phyloP scores from a whole-genome alignment of 306 rosid species.

The Vigna radiata region DNA sequence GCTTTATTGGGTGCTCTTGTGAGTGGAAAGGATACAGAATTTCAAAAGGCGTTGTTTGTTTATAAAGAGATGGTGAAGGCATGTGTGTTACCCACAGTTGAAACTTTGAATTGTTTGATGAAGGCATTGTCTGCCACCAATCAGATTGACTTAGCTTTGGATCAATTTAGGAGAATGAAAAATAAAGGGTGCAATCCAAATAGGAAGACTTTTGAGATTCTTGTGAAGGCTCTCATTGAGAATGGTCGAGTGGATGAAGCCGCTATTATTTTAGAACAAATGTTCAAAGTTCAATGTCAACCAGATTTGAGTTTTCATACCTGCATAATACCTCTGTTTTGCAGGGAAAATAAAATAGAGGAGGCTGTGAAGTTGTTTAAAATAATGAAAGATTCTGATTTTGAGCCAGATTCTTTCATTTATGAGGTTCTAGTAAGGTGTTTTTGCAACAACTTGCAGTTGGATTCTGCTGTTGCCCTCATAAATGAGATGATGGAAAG shows the following conservation, averaged over 20 bases:
- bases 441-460: conserved; percentile 63
- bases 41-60: conserved; percentile 68
- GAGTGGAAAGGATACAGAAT: conserved; percentile 54
- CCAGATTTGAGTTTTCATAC: conserved; percentile 70
- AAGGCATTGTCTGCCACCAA: conserved; percentile 58
- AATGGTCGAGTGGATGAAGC: conserved; percentile 71
- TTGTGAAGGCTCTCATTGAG: conserved; percentile 61
- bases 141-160: conserved; percentile 67
- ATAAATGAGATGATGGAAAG: conserved; percentile 61
- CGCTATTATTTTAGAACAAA: conserved; percentile 54
- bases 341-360: conserved; percentile 63
- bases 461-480: conserved; percentile 60
- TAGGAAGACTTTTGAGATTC: conserved; percentile 69
- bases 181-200: conserved; percentile 82
- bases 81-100: conserved; percentile 64
- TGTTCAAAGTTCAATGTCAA: conserved; percentile 53
- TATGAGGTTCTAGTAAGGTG: conserved; percentile 63
- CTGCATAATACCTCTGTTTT: conserved; percentile 69
- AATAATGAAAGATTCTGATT: conserved; percentile 73
- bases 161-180: conserved; percentile 81
- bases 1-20: conserved; percentile 68
- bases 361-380: conserved; percentile 64
- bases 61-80: conserved; percentile 92
- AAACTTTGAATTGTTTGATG: conserved; percentile 80
- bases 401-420: conserved; percentile 53